Evolutionary conservation across 129 eudicot species (phyloP), one percentile per base, ranked within the genome.

Genomic region (Artemisia annua): DNA sequence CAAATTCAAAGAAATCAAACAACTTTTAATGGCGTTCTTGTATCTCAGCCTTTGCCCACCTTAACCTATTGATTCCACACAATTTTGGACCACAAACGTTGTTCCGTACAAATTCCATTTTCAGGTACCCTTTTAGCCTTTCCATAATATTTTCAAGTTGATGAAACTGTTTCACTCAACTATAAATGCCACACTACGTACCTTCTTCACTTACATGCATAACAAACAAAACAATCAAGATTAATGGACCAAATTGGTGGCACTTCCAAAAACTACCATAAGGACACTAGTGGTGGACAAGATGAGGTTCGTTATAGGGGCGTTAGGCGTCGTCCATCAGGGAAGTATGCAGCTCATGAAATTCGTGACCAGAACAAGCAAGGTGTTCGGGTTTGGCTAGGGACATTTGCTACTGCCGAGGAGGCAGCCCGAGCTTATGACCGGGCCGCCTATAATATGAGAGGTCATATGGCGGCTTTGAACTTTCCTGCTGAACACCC

Each of bases 401-500:
- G 88, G 13, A 85, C 88, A 9, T 85, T 81, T 60, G 74, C 78
- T 1, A 85, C 81, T 7, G 88, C 88, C 7, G 88, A 85, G 65
- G 88, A 81, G 49, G 88, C 88, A 0, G 88, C 88, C 5, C 54
- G 88, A 55, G 88, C 88, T 24, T 85, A 85, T 43, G 88, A 85
- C 28, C 74, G 64, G 56, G 85, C 88, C 1, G 88, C 88, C 11
- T 85, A 53, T 16, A 58, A 32, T 2, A 81, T 75, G 77, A 75
- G 89, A 17, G 89, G 89, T 7, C 79, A 67, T 19, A 71, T 75
- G 70, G 89, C 89, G 4, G 75, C 79, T 60, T 75, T 85, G 53
- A 85, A 85, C 11, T 85, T 85, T 53, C 89, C 89, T 0, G 75
- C 80, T 3, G 89, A 85, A 20, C 75, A 85, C 43, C 84, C 81